Conservation (phyloP, 257 asterid species). For the Cinchona pubescens region DNA sequence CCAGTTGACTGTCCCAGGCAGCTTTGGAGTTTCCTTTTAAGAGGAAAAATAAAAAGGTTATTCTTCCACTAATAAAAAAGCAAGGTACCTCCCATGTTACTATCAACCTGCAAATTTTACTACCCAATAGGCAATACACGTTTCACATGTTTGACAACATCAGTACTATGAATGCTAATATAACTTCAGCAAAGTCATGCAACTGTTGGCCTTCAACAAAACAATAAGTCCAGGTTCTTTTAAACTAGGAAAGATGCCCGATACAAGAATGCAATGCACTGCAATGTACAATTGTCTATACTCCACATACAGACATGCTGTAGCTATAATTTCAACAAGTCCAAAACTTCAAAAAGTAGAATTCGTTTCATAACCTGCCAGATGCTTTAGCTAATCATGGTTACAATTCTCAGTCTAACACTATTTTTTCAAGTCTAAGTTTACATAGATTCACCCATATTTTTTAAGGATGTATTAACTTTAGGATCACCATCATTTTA, state of each 20-base stretch:
- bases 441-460: background rate
- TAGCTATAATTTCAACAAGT: background rate
- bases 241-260: background rate
- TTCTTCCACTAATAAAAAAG: background rate
- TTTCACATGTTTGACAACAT: background rate
- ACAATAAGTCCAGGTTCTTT: background rate
- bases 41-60: background rate
- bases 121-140: background rate
- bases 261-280: background rate
- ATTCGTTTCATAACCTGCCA: too few species aligned
- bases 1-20: conserved; percentile 83
- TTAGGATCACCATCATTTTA: too few species aligned
- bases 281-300: background rate
- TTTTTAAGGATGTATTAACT: too few species aligned
- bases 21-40: conserved; percentile 42
- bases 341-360: background rate
- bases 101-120: background rate
- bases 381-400: background rate
- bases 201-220: background rate
- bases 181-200: background rate
- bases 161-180: too few species aligned
- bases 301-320: background rate
- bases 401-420: background rate
- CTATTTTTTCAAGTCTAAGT: background rate
- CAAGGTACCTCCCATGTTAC: background rate